Evolutionary conservation across 1,139 yeast genomes (phyloP), one percentile per base, ranked within the genome.

Genomic region (Debaryomyces sp.): DNA sequence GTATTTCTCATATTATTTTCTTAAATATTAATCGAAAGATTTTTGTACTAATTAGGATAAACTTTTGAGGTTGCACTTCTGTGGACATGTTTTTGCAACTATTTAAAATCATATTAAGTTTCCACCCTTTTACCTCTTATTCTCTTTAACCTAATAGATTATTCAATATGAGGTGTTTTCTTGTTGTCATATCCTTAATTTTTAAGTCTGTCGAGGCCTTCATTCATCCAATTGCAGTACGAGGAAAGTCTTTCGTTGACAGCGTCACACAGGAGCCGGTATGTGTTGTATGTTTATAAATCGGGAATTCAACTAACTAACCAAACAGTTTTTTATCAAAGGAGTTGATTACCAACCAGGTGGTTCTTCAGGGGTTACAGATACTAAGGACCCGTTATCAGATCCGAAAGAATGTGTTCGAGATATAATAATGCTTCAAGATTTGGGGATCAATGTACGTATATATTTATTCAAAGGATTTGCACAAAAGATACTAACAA

Each of bases 321-420:
- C 22, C 35, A 24, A 17, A 27, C 50, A 85, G 88, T 94, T 94
- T 62, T 53, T 44, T 29, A 57, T 57, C 5, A 84, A 81, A 62
- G 97, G 97, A 30, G 77, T 77, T 10, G 96, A 89, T 62, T 90
- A 90, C 62, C 96, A 89, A 63, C 96, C 96, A 0, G 96, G 96
- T 22, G 96, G 96, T 1, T 83, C 96, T 0, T 85, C 96, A 0
- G 87, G 81, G 0, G 79, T 79, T 6, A 79, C 80, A 36, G 70
- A 66, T 1, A 54, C 60, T 7, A 63, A 63, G 12, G 96, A 91
- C 60, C 96, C 96, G 0, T 74, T 92, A 38, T 86, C 96, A 0
- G 86, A 89, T 58, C 80, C 84, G 9, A 70, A 73, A 23, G 62
- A 68, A 27, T 90, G 97, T 69, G 84, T 89, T 4, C 76, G 96